Evolutionary conservation across 208 protist species (phyloP).

Genomic region (Trypanosoma caninum): DNA sequence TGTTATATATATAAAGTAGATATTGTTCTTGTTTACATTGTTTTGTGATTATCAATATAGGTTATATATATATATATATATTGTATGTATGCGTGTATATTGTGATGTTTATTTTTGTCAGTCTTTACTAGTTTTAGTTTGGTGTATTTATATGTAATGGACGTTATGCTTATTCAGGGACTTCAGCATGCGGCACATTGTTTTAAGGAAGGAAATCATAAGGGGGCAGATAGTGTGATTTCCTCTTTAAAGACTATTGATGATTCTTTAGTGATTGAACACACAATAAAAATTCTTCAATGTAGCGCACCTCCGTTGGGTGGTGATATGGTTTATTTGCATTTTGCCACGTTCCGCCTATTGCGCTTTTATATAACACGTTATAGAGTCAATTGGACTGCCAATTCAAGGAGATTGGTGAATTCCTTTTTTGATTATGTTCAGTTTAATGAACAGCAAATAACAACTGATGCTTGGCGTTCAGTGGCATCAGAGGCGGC

Average conservation of each 20-base stretch:
- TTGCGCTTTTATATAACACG: constrained; percentile 52
- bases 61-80: too few relatives aligned
- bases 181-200: constrained; percentile 46
- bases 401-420: constrained; percentile 20
- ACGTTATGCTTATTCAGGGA: constrained; percentile 9
- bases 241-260: constrained; percentile 33
- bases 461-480: constrained; percentile 44
- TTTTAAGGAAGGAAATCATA: constrained; percentile 57
- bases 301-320: constrained; percentile 15
- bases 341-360: constrained; percentile 68
- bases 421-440: constrained; percentile 49
- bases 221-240: constrained; percentile 39
- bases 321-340: constrained; percentile 33
- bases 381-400: constrained; percentile 18
- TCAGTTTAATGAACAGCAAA: constrained; percentile 8
- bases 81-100: too few relatives aligned
- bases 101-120: background rate
- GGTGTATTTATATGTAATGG: too few relatives aligned
- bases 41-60: too few relatives aligned
- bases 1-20: background rate
- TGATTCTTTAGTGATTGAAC: constrained; percentile 3
- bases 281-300: constrained; percentile 29
- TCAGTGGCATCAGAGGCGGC: constrained; percentile 59
- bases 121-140: constrained; percentile 7
- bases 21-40: too few relatives aligned